Base-by-base conservation (phyloP, 2,329 filamentous ascomycete genomes). In the Fusarium incarnatum region DNA sequence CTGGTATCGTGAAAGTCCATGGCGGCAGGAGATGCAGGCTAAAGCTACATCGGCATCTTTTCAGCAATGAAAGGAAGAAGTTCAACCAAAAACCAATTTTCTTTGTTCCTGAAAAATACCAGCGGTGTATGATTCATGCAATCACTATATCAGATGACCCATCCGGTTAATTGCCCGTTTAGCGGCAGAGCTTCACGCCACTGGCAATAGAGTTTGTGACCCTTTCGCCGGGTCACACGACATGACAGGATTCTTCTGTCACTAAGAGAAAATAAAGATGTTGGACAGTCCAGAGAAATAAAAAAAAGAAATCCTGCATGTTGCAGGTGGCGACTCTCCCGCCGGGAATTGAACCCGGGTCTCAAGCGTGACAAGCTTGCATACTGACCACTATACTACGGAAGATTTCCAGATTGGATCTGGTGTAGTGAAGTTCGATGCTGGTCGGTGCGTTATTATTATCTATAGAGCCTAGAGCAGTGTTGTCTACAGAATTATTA, bases 351-450 rank as follows among this genome's bases (percentile, higher is more conserved):
- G 56, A 60, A 60, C 56, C 56, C 56, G 56, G 56, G 56, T 60
- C 56, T 60, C 56, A 60, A 60, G 56, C 56, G 56, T 60, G 56
- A 60, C 56, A 60, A 60, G 56, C 56, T 60, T 60, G 56, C 56
- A 60, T 60, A 60, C 56, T 60, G 56, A 60, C 56, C 56, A 60
- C 56, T 60, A 60, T 60, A 60, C 57, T 60, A 60, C 57, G 57
- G 57, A 60, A 60, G 57, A 59, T 25, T 27, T 3, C 46, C 45
- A 50, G 37, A 30, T 28, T 58, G 23, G 9, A 34, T 28, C 60
- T 37, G 42, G 34, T 63, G 60, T 56, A 44, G 37, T 32, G 60
- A 27, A 37, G 45, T 58, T 64, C 58, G 16, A 50, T 56, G 18
- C 13, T 12, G 1, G 0, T 1, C 2, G 0, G 18, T 0, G 0